Percentiles rank a stretch among this genome's conserved stretches.
phyloP scores from a whole-genome alignment of 345 rosid species.

The Tarenaya hassleriana region DNA sequence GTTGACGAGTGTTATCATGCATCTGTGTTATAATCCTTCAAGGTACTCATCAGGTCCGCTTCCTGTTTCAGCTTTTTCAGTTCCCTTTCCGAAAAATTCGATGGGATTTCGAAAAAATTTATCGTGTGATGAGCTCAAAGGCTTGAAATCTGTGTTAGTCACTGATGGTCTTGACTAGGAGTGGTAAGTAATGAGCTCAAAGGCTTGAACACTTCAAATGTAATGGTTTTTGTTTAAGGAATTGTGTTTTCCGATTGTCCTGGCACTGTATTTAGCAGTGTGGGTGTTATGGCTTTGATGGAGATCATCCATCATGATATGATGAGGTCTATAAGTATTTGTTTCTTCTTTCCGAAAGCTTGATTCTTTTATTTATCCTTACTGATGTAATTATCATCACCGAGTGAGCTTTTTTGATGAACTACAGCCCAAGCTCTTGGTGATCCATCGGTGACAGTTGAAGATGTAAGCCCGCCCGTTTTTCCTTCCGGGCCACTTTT shows the following conservation, averaged over 20 bases:
- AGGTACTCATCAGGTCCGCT: conserved; percentile 96
- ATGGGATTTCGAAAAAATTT: background rate
- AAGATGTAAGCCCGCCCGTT: conserved; percentile 79
- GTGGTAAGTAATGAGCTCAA: background rate
- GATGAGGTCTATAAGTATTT: too few relatives aligned
- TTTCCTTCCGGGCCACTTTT: conserved; percentile 72
- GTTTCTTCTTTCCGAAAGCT: background rate
- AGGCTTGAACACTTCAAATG: too few relatives aligned
- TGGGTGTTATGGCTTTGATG: too few relatives aligned
- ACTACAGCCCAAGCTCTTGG: conserved; percentile 74
- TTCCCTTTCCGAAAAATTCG: background rate
- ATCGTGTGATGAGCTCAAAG: background rate
- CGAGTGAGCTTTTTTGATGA: conserved; percentile 6
- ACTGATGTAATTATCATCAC: conserved; percentile 3
- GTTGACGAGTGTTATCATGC: conserved; percentile 52
- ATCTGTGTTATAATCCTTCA: conserved; percentile 57
- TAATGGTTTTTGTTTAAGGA: background rate
- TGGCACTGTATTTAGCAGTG: too few relatives aligned
- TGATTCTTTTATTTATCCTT: background rate
- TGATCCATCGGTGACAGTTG: conserved; percentile 68
- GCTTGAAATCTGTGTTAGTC: background rate
- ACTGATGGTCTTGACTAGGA: too few relatives aligned
- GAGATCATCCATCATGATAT: too few relatives aligned
- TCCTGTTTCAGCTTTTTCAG: conserved; percentile 31
- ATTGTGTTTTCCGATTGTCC: background rate